Conservation (phyloP, 176 grass and related monocot genomes). For the Aegilops speltoides region DNA sequence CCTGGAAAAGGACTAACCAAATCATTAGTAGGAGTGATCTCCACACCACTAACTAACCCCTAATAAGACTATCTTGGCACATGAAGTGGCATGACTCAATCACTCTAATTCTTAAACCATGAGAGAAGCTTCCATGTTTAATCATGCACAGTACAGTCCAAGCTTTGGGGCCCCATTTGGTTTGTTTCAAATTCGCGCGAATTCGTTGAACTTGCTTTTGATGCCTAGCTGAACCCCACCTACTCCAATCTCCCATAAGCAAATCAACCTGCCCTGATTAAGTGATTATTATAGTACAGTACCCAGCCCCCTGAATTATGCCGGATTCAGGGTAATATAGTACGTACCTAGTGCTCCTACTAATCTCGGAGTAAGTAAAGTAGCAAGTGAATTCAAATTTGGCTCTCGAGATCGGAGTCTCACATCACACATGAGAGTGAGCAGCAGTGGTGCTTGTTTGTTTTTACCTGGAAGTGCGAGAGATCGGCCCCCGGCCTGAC, state of each 20-base stretch:
- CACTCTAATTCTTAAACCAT: not conserved
- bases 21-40: not conserved
- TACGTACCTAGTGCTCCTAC: not conserved
- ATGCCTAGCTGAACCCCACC: not conserved
- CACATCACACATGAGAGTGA: not conserved
- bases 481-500: slow-evolving; percentile 83
- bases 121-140: not conserved
- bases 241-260: not conserved
- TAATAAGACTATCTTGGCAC: not conserved
- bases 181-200: not conserved
- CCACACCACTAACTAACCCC: not conserved
- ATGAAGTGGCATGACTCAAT: not conserved
- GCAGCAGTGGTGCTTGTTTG: not conserved
- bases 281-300: not conserved
- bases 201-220: not conserved
- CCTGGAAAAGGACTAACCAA: not conserved
- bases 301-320: not conserved
- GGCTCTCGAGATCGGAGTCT: not conserved
- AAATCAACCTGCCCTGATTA: not conserved
- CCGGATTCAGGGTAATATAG: slow-evolving; percentile 5
- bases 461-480: slow-evolving; percentile 67
- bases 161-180: not conserved
- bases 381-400: not conserved
- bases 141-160: not conserved
- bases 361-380: not conserved